A percentile compares a stretch with the other conserved stretches of the same genome.
Conservation (phyloP, 73 alveolate species). For the Blepharisma stoltei region DNA sequence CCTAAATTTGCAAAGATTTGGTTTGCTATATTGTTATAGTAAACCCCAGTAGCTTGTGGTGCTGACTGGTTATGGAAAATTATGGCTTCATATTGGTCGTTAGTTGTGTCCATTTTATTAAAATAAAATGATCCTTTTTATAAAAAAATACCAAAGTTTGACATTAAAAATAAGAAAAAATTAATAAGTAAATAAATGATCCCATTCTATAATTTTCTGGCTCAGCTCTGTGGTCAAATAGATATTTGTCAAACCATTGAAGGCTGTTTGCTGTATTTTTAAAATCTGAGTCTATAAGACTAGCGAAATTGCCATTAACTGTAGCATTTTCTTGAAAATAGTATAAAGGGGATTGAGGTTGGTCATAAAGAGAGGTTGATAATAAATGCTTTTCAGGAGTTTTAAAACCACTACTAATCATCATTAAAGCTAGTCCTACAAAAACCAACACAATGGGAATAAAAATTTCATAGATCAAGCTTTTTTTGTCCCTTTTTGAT, state of each 20-base stretch:
- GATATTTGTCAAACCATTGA: constrained; percentile 36
- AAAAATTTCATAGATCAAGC: constrained; percentile 70
- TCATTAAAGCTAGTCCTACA: constrained; percentile 57
- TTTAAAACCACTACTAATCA: no score
- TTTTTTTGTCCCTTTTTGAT: constrained; percentile 71
- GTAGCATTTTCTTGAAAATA: not conserved
- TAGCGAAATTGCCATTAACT: not conserved
- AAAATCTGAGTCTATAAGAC: no score
- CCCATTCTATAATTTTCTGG: constrained; percentile 46
- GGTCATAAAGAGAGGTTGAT: no score
- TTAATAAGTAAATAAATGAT: no score
- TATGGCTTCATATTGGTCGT: constrained; percentile 10
- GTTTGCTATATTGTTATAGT: not conserved
- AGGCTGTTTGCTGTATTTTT: no score
- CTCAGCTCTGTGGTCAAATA: not conserved
- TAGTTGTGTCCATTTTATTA: constrained; percentile 31
- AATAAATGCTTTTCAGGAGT: no score
- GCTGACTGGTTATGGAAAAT: constrained; percentile 2
- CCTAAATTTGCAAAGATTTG: not conserved
- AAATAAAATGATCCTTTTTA: constrained; percentile 54
- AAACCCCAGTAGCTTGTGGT: constrained; percentile 2
- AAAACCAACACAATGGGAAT: constrained; percentile 73
- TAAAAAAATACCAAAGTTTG: no score
- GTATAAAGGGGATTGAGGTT: no score
- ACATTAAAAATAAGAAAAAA: no score